Percentiles rank a stretch among this genome's conserved stretches.
These are phyloP conservation scores for Arabidopsis arenosa DNA, from an alignment of 345 rosid genomes.

Conservation along the genomic window DNA sequence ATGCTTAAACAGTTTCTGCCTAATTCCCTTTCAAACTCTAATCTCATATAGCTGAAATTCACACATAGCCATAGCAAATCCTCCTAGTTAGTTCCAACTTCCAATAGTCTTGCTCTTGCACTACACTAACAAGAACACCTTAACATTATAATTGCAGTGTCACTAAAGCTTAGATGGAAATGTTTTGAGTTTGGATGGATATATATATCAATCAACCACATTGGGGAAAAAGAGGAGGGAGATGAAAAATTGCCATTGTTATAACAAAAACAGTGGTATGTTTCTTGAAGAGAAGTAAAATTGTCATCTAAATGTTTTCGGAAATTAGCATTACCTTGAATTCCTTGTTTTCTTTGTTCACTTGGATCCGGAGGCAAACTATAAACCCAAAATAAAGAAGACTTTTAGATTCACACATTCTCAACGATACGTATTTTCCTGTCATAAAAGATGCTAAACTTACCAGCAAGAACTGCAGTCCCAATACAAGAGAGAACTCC, in stretches of 20 bases:
- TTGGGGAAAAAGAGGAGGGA: neutral
- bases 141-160: neutral
- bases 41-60: neutral
- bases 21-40: neutral
- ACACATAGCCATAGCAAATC: neutral
- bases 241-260: neutral
- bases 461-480: conserved; percentile 98
- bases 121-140: conserved; percentile 13
- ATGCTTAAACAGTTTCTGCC: neutral
- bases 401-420: neutral
- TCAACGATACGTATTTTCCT: neutral
- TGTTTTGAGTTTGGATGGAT: neutral
- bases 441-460: conserved; percentile 33
- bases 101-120: conserved; percentile 5
- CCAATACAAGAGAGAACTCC: conserved; percentile 97
- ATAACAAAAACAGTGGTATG: conserved; percentile 11
- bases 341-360: conserved; percentile 99
- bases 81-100: neutral
- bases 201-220: neutral
- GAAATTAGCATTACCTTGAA: conserved; percentile 59
- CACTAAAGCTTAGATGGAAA: neutral
- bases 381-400: conserved; percentile 32
- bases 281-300: neutral
- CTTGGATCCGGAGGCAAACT: conserved; percentile 99
- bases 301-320: neutral